Evolutionary conservation across 257 asterid genomes (phyloP).

Genomic region (Nicotiana noctiflora): DNA sequence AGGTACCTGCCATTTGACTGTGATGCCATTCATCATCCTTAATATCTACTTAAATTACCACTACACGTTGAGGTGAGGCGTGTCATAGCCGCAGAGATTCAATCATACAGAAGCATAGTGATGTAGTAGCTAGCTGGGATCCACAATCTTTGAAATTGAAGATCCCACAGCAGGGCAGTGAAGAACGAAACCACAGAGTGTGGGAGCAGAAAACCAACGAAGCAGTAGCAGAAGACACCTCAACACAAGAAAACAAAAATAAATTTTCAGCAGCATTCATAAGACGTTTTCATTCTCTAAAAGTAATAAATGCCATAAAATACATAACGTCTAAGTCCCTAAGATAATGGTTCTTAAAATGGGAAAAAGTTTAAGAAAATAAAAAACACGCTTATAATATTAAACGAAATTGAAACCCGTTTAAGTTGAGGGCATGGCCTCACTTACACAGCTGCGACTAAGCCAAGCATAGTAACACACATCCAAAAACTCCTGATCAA

Average conservation of each 20-base stretch:
- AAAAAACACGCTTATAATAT: neutral
- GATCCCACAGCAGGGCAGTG: conserved; percentile 81
- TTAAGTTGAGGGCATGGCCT: conserved; percentile 62
- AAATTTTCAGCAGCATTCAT: conserved; percentile 42
- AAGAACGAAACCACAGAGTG: conserved; percentile 79
- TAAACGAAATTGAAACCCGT: conserved; percentile 32
- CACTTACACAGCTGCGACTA: conserved; percentile 59
- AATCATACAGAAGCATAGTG: conserved; percentile 73
- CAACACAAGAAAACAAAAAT: conserved; percentile 69
- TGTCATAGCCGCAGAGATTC: conserved; percentile 63
- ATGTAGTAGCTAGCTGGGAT: conserved; percentile 84
- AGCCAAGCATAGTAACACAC: conserved; percentile 55
- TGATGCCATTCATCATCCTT: conserved; percentile 52
- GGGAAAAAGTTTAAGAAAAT: neutral
- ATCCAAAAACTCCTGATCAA: conserved; percentile 25
- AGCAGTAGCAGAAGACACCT: conserved; percentile 88
- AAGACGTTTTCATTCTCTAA: conserved; percentile 18
- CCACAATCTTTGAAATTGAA: conserved; percentile 82
- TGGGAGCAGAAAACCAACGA: conserved; percentile 88
- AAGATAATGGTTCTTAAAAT: neutral
- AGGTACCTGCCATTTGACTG: conserved; percentile 58
- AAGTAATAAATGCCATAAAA: conserved; percentile 31
- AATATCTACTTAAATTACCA: conserved; percentile 41
- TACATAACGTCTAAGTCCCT: conserved; percentile 14
- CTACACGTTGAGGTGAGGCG: conserved; percentile 48